These are phyloP conservation scores for Colletotrichum tamarilloi DNA, from an alignment of 2,329 filamentous ascomycete genomes.

Conservation along the genomic window DNA sequence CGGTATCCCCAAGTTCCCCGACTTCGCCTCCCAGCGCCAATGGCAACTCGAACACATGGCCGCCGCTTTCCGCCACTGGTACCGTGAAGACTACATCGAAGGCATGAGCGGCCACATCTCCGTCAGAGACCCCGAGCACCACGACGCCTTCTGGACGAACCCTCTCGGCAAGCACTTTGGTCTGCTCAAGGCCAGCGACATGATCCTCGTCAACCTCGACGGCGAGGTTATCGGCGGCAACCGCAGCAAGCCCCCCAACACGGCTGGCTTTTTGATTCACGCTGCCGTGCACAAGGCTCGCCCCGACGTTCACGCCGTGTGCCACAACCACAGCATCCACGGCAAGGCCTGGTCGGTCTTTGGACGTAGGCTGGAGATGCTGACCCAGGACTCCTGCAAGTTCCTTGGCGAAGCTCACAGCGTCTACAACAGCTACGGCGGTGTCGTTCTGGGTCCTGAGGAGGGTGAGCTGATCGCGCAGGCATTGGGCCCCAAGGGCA, in stretches of 20 bases:
- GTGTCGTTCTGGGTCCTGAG: slow-evolving; percentile 65
- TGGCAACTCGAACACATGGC: slow-evolving; percentile 70
- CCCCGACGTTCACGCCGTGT: slow-evolving; percentile 73
- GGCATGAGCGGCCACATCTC: slow-evolving; percentile 77
- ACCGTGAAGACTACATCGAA: slow-evolving; percentile 73
- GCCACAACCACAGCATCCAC: slow-evolving; percentile 72
- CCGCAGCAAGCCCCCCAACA: slow-evolving; percentile 68
- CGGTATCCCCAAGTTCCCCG: slow-evolving; percentile 48
- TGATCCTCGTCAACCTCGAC: slow-evolving; percentile 71
- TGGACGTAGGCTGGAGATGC: slow-evolving; percentile 72
- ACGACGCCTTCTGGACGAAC: slow-evolving; percentile 75
- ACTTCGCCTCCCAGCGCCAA: slow-evolving; percentile 56
- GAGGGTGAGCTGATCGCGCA: slow-evolving; percentile 73
- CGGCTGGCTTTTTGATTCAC: slow-evolving; percentile 78
- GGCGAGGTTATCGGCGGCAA: slow-evolving; percentile 75
- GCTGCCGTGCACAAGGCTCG: slow-evolving; percentile 73
- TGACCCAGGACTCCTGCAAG: slow-evolving; percentile 72
- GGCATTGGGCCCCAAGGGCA: slow-evolving; percentile 67
- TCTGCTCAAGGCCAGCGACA: slow-evolving; percentile 72
- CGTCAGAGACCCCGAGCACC: slow-evolving; percentile 71
- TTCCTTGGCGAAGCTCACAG: slow-evolving; percentile 71
- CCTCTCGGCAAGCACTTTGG: slow-evolving; percentile 74
- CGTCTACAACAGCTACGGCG: slow-evolving; percentile 69
- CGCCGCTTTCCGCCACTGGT: slow-evolving; percentile 75
- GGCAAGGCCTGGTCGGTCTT: slow-evolving; percentile 77